phyloP scores from a whole-genome alignment of 345 rosid genomes.

The Microthlaspi erraticum region DNA sequence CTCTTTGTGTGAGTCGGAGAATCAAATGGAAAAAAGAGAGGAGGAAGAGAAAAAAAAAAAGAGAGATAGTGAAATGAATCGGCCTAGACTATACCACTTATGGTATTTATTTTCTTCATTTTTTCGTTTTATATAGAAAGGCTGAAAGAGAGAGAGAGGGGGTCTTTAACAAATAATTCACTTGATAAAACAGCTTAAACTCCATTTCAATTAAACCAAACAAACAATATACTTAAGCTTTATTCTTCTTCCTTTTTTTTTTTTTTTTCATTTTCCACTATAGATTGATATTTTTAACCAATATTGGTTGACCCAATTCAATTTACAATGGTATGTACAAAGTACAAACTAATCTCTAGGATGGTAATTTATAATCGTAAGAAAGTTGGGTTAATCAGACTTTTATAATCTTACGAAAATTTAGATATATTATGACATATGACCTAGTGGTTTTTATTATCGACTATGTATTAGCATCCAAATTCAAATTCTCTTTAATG shows the following conservation, averaged over 20 bases:
- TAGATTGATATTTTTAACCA: not conserved
- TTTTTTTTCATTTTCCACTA: conserved; percentile 1
- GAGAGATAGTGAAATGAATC: conserved; percentile 44
- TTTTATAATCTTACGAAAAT: not conserved
- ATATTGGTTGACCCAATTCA: conserved; percentile 12
- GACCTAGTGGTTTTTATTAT: not conserved
- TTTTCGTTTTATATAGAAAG: conserved; percentile 37
- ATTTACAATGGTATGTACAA: not conserved
- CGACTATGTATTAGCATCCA: too few relatives aligned
- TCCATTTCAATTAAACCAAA: conserved; percentile 17
- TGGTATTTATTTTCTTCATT: conserved; percentile 34
- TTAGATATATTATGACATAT: not conserved
- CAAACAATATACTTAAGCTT: not conserved
- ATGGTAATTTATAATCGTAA: not conserved
- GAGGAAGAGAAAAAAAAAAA: conserved; percentile 7
- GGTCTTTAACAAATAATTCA: not conserved
- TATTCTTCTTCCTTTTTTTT: not conserved
- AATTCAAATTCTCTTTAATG: not conserved
- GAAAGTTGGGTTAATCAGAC: not conserved
- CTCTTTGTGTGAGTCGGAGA: conserved; percentile 28
- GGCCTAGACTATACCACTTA: conserved; percentile 48
- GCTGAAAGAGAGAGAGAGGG: conserved; percentile 33
- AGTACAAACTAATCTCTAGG: not conserved
- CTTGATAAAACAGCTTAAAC: conserved; percentile 22
- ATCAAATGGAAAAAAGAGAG: conserved; percentile 19